These are phyloP conservation scores for Jamesozyma lodderae DNA, from an alignment of 805 yeast species.

Conservation along the genomic window DNA sequence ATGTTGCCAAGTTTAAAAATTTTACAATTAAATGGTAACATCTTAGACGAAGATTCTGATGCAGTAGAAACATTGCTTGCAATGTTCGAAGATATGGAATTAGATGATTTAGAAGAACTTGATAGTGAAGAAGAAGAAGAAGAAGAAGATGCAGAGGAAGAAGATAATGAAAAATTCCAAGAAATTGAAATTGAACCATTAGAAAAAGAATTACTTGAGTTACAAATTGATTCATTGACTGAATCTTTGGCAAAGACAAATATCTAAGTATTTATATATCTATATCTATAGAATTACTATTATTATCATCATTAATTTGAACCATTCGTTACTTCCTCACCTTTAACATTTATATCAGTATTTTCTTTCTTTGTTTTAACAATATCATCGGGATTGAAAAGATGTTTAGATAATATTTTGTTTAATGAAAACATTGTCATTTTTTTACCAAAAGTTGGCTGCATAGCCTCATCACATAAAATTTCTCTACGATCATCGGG, in stretches of 20 bases:
- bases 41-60: constrained; percentile 81
- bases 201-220: constrained; percentile 37
- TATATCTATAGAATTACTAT: not conserved
- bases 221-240: constrained; percentile 39
- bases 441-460: constrained; percentile 50
- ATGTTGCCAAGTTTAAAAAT: constrained; percentile 51
- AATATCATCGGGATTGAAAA: constrained; percentile 32
- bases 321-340: not conserved
- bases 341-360: not conserved
- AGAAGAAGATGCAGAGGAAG: constrained; percentile 33
- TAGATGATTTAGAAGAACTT: constrained; percentile 87
- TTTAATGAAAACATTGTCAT: constrained; percentile 52
- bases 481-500: constrained; percentile 59
- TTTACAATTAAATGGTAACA: constrained; percentile 88
- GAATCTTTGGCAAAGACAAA: constrained; percentile 48
- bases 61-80: constrained; percentile 50
- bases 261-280: constrained; percentile 20
- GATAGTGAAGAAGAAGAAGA: constrained; percentile 47
- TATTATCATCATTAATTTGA: too few relatives aligned
- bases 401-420: constrained; percentile 44
- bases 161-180: constrained; percentile 35
- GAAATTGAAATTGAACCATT: constrained; percentile 40
- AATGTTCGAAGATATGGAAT: constrained; percentile 76
- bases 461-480: constrained; percentile 49
- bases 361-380: constrained; percentile 3